Evolutionary conservation across 1,284 basidiomycete genomes (phyloP), one percentile per base, ranked within the genome.

Genomic region (Microbotryum violaceum): DNA sequence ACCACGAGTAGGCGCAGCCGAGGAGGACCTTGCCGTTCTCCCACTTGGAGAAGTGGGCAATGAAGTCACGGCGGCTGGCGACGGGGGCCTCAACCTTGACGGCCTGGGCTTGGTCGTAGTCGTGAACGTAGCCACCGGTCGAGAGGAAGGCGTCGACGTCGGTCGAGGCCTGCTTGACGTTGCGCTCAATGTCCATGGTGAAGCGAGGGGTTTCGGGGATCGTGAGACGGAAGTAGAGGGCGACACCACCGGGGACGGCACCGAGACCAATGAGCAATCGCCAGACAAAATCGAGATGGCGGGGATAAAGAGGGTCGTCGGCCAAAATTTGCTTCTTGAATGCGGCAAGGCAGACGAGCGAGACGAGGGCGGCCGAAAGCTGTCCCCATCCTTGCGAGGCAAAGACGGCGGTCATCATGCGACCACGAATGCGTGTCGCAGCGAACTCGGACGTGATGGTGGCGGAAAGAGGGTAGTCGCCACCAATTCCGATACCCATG

Each of bases 181-280:
- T 88, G 63, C 87, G 84, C 77, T 91, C 87, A 69, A 91, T 83
- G 77, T 91, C 89, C 84, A 91, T 88, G 62, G 88, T 91, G 81
- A 88, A 93, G 69, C 89, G 87, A 45, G 88, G 72, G 1, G 86
- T 83, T 70, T 88, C 87, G 16, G 84, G 84, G 5, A 89, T 81
- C 0, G 83, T 87, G 54, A 89, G 77, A 14, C 88, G 84, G 72
- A 87, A 85, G 74, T 88, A 88, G 49, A 88, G 80, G 7, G 85
- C 85, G 55, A 85, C 73, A 37, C 78, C 78, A 60, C 80, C 85
- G 6, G 86, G 86, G 44, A 88, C 77, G 60, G 83, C 83, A 33
- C 85, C 85, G 50, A 88, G 79, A 67, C 80, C 80, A 67, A 79
- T 78, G 62, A 80, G 64, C 60, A 79, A 70, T 54, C 80, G 75